phyloP scores from a whole-genome alignment of 75 land plant species.

The Cunninghamia lanceolata region DNA sequence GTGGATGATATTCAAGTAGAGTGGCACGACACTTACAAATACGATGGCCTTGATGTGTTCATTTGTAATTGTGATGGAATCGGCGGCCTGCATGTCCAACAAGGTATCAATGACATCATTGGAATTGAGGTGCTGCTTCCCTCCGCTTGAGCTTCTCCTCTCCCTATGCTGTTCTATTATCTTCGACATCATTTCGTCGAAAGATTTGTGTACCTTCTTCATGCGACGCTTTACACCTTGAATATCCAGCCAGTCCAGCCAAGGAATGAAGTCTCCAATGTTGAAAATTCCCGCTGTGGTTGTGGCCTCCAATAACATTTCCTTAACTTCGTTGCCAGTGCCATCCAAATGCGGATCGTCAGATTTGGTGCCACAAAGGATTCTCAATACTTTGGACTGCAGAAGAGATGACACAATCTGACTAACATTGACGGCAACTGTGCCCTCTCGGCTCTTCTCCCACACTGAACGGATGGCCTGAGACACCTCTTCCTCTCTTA shows the following conservation, averaged over 20 bases:
- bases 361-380: too few relatives aligned
- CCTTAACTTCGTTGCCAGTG: background rate
- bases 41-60: too few relatives aligned
- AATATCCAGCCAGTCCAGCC: constrained; percentile 1
- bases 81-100: background rate
- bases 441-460: background rate
- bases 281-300: too few relatives aligned
- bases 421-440: background rate
- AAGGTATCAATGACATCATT: background rate
- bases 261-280: too few relatives aligned
- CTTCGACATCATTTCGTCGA: background rate
- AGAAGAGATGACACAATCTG: background rate
- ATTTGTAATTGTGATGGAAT: too few relatives aligned
- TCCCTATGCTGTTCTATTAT: background rate
- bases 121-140: too few relatives aligned
- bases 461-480: background rate
- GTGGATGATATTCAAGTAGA: too few relatives aligned
- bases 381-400: too few relatives aligned
- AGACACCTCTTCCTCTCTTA: constrained; percentile 11
- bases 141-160: background rate
- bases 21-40: too few relatives aligned
- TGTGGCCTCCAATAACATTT: too few relatives aligned
- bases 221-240: background rate
- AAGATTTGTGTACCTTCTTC: background rate
- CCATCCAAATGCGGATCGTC: background rate